These are phyloP conservation scores for Penicillium longicatenatum DNA, from an alignment of 495 filamentous ascomycete genomes.

Conservation along the genomic window DNA sequence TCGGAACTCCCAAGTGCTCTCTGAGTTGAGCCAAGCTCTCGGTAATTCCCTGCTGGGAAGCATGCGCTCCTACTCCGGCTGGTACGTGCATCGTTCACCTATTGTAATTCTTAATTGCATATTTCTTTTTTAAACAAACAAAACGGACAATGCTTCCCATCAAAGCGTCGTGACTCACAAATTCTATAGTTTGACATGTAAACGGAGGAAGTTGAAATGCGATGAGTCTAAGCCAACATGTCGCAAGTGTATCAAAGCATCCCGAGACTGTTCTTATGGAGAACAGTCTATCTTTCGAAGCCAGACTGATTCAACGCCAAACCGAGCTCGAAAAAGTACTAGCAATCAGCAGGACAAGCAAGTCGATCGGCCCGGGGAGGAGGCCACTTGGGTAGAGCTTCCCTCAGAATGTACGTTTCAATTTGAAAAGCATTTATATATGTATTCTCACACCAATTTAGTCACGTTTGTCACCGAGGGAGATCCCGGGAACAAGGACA, in stretches of 20 bases:
- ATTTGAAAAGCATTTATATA: background rate
- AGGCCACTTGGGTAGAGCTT: slow-evolving; percentile 11
- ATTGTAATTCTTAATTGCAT: background rate
- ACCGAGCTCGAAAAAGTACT: background rate
- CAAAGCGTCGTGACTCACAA: slow-evolving; percentile 1
- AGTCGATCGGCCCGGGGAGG: background rate
- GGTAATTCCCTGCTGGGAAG: background rate
- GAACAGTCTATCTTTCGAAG: slow-evolving; percentile 15
- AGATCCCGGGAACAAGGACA: background rate
- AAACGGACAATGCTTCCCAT: too few relatives aligned
- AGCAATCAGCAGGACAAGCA: background rate
- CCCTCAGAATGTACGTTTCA: background rate
- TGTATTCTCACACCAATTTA: background rate
- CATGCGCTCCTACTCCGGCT: slow-evolving; percentile 18
- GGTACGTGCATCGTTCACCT: slow-evolving; percentile 1
- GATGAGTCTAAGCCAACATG: slow-evolving; percentile 24
- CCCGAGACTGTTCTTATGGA: slow-evolving; percentile 16
- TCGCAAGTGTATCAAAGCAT: slow-evolving; percentile 15
- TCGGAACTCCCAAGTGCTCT: too few relatives aligned
- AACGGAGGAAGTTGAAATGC: slow-evolving; percentile 33
- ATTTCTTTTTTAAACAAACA: too few relatives aligned
- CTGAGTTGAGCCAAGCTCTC: too few relatives aligned
- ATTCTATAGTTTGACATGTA: slow-evolving; percentile 25
- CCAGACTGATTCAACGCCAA: slow-evolving; percentile 7
- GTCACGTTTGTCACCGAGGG: background rate